Evolutionary conservation across 345 rosid genomes (phyloP), one percentile per base, ranked within the genome.

Genomic region (Rubroshorea leprosula): DNA sequence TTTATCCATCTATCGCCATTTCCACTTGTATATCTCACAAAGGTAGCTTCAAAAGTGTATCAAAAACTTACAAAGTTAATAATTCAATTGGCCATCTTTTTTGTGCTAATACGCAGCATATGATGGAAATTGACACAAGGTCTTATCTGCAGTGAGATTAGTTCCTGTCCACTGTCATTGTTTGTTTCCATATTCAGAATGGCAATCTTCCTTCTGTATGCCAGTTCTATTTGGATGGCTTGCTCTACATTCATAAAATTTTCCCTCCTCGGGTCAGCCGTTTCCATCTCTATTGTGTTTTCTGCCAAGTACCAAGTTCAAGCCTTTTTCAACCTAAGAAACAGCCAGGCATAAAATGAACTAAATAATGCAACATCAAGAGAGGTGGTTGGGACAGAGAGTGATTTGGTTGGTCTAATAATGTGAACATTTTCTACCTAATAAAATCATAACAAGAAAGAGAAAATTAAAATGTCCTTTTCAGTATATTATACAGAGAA

Each of bases 181-280:
- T 14, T 5, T 23, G 59, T 20, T 9, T 16, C 38, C 23, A n/a
- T 13, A 17, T 35, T 61, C 24, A 55, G 45, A 52, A 20, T 17
- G 43, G 57, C 58, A 53, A 60, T 23, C 67, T 54, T 62, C 49
- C 47, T 67, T 47, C 68, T 21, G 21, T 49, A 67, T 16, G 58
- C 68, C 51, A 72, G 44, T 41, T 62, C 75, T 54, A 71, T 62
- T 57, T 15, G 57, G 47, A 57, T 46, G 21, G 75, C 71, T 26
- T 51, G 58, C 61, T 52, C 61, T 50, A 24, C n/a, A 15, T 45
- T 22, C 56, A 52, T 57, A 23, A 29, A 23, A 1, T 29, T 23
- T 16, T 15, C 38, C 16, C 44, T 49, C 23, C 41, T 18, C 29
- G 22, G 18, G 13, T 68, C 63, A 47, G 17, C 50, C 63, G 59